Percentiles rank a stretch among this genome's conserved stretches.
Evolutionary conservation across 2,329 filamentous ascomycete genomes (phyloP).

Genomic region (Clarireedia homoeocarpa): DNA sequence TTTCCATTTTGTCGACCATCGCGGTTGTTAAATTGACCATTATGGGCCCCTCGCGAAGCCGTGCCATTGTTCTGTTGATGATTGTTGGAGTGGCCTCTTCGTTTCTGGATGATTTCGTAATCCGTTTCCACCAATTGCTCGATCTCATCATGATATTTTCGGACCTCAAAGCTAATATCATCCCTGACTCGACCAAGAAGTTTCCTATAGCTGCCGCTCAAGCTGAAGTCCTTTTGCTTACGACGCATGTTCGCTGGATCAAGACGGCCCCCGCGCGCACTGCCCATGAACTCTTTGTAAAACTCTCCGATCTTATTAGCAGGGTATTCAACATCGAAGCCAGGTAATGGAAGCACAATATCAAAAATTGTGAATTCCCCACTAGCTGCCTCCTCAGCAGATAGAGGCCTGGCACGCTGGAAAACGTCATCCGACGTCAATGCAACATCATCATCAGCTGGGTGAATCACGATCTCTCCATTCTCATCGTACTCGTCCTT

Average conservation of each 20-base stretch:
- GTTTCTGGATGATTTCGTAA: conserved; percentile 44
- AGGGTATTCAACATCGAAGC: conserved; percentile 84
- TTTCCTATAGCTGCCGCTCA: conserved; percentile 84
- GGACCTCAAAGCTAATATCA: conserved; percentile 59
- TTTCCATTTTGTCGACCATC: not conserved
- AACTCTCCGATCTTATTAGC: conserved; percentile 74
- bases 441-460: conserved; percentile 48
- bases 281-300: conserved; percentile 81
- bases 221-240: conserved; percentile 75
- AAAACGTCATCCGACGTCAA: conserved; percentile 47
- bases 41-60: not conserved
- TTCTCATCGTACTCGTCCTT: conserved; percentile 31
- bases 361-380: conserved; percentile 79
- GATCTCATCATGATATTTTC: conserved; percentile 58
- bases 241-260: conserved; percentile 84
- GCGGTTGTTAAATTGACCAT: no score
- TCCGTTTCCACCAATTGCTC: conserved; percentile 90
- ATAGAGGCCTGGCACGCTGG: conserved; percentile 64
- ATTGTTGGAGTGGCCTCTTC: not conserved
- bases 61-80: not conserved
- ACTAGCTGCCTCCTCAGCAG: conserved; percentile 67
- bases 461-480: conserved; percentile 40
- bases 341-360: conserved; percentile 84
- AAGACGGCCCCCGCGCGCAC: conserved; percentile 65
- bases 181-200: conserved; percentile 62